A percentile compares a stretch with the other conserved stretches of the same genome.
phyloP scores from a whole-genome alignment of 805 yeast genomes.

The Ogataea minuta region DNA sequence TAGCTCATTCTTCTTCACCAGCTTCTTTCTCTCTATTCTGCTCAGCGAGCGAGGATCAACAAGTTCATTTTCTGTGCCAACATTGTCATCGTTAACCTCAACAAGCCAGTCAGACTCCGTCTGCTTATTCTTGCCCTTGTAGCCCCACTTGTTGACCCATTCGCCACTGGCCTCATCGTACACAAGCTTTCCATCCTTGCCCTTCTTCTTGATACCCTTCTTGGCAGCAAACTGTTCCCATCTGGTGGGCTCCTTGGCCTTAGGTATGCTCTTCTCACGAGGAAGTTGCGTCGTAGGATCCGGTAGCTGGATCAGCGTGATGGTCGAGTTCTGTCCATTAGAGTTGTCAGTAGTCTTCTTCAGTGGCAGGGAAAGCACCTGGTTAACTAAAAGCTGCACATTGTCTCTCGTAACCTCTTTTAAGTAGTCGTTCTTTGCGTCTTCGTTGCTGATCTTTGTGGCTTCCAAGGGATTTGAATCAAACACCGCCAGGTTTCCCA shows the following conservation, averaged over 20 bases:
- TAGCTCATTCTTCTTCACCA: conserved; percentile 77
- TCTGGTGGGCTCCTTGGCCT: conserved; percentile 85
- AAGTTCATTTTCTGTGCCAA: conserved; percentile 58
- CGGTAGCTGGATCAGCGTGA: conserved; percentile 83
- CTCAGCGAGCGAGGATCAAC: conserved; percentile 83
- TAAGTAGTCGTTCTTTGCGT: conserved; percentile 61
- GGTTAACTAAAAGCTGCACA: conserved; percentile 87
- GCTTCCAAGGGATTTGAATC: conserved; percentile 85
- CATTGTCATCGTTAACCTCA: conserved; percentile 74
- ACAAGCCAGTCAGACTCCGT: conserved; percentile 93
- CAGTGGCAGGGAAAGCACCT: conserved; percentile 83
- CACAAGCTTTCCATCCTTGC: conserved; percentile 83
- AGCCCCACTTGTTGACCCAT: conserved; percentile 99
- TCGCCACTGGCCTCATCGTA: conserved; percentile 86
- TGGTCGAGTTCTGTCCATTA: conserved; percentile 60
- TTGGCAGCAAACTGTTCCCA: conserved; percentile 97
- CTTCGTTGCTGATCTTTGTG: conserved; percentile 50
- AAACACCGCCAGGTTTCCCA: conserved; percentile 87
- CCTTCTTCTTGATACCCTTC: conserved; percentile 91
- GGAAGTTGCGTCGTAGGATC: conserved; percentile 80
- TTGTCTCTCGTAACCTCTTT: conserved; percentile 79
- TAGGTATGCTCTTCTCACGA: conserved; percentile 94
- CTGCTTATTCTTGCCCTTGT: conserved; percentile 86
- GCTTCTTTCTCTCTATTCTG: conserved; percentile 79
- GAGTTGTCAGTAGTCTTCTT: conserved; percentile 64